These are phyloP conservation scores for Auxenochlorella protothecoides DNA, from an alignment of 139 green algal species.

Conservation along the genomic window DNA sequence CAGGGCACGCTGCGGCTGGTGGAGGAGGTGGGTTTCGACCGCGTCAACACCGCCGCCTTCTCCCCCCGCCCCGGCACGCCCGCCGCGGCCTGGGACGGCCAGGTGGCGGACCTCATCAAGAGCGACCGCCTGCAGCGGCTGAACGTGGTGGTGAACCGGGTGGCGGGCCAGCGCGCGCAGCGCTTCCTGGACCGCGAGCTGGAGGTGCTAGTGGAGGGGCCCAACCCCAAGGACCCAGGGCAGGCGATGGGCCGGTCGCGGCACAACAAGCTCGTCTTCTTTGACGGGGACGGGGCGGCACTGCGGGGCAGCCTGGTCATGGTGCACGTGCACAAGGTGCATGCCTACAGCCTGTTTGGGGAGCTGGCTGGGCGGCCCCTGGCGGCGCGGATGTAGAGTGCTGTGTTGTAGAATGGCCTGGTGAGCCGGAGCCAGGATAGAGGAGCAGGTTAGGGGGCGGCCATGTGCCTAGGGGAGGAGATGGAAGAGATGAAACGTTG, in stretches of 20 bases:
- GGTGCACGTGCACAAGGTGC: slow-evolving; percentile 51
- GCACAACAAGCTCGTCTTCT: slow-evolving; percentile 93
- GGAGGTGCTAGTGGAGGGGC: slow-evolving; percentile 70
- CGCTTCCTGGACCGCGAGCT: slow-evolving; percentile 55
- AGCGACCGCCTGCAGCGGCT: slow-evolving; percentile 83
- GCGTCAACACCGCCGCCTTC: slow-evolving; percentile 88
- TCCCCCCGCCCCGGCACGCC: slow-evolving; percentile 84
- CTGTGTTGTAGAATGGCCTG: background rate
- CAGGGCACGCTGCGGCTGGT: slow-evolving; percentile 70
- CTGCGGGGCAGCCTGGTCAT: slow-evolving; percentile 60
- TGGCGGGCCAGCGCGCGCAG: slow-evolving; percentile 76
- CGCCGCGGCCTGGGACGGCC: slow-evolving; percentile 58
- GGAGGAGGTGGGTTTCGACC: slow-evolving; percentile 83
- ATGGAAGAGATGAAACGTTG: no score
- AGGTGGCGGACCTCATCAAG: slow-evolving; percentile 90
- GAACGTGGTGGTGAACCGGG: slow-evolving; percentile 75
- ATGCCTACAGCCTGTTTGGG: slow-evolving; percentile 70
- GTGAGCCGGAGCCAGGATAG: no score
- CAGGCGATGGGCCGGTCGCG: slow-evolving; percentile 75
- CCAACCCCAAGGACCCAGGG: slow-evolving; percentile 51
- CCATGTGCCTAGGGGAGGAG: no score
- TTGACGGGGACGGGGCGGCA: slow-evolving; percentile 52
- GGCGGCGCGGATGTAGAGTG: background rate
- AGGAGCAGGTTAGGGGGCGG: no score
- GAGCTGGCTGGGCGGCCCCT: no score